Conservation (phyloP, 495 filamentous ascomycete species). For the Penicillium chermesinum region DNA sequence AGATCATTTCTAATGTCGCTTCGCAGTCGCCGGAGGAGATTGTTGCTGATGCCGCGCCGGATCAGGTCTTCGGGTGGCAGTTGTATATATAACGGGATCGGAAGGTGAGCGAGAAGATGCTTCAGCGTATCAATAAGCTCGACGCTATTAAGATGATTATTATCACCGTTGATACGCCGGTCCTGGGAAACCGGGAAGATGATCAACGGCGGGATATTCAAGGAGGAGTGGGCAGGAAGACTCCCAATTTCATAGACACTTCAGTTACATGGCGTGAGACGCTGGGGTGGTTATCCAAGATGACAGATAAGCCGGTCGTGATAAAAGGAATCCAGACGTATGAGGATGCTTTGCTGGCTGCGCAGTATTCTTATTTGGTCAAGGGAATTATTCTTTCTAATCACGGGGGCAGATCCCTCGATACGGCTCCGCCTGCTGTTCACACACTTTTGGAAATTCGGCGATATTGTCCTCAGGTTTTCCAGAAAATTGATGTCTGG, state of each 20-base stretch:
- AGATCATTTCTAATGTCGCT: conserved; percentile 85
- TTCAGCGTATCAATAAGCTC: conserved; percentile 63
- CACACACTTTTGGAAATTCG: conserved; percentile 87
- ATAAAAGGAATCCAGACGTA: conserved; percentile 95
- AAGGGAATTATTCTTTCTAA: conserved; percentile 81
- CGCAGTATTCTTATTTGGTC: conserved; percentile 61
- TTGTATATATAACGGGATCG: conserved; percentile 82
- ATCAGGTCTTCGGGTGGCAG: conserved; percentile 88
- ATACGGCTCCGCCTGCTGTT: conserved; percentile 83
- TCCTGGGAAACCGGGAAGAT: conserved; percentile 85
- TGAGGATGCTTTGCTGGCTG: conserved; percentile 82
- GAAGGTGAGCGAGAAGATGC: conserved; percentile 74
- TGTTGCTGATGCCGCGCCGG: conserved; percentile 58
- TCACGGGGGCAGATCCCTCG: conserved; percentile 80
- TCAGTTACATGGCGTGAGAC: conserved; percentile 83
- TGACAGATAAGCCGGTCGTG: conserved; percentile 69
- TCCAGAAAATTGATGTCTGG: conserved; percentile 74
- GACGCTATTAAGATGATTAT: conserved; percentile 72
- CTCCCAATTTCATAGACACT: too few relatives aligned
- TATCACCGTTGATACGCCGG: conserved; percentile 85
- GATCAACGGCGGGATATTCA: conserved; percentile 77
- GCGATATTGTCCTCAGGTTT: conserved; percentile 84
- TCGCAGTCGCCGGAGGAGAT: conserved; percentile 87
- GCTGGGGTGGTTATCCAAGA: conserved; percentile 65
- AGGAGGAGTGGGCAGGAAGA: too few relatives aligned